Conservation (phyloP, 805 yeast species). For the Henningerozyma blattae region DNA sequence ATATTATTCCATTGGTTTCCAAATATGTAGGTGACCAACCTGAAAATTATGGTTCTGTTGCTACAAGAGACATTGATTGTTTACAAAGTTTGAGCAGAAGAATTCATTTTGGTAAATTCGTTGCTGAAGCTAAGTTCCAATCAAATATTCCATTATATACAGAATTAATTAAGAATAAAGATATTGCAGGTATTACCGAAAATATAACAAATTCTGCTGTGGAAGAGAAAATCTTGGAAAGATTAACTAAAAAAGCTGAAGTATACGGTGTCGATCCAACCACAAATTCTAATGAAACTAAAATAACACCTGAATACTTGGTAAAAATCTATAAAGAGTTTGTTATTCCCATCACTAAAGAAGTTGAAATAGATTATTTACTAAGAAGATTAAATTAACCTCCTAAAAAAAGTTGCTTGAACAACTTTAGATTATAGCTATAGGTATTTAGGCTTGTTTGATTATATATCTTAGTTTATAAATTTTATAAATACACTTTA, state of each 20-base stretch:
- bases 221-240: constrained; percentile 68
- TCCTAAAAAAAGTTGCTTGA: not conserved
- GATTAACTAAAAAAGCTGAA: constrained; percentile 71
- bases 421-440: not conserved
- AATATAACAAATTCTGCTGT: constrained; percentile 83
- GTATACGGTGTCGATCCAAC: constrained; percentile 86
- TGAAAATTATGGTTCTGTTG: constrained; percentile 82
- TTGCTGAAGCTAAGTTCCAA: constrained; percentile 87
- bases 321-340: constrained; percentile 76
- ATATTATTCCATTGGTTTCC: constrained; percentile 67
- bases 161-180: constrained; percentile 50
- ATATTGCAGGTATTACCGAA: constrained; percentile 59
- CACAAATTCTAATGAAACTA: constrained; percentile 57
- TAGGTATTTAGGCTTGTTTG: not conserved
- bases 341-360: constrained; percentile 88
- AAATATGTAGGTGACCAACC: constrained; percentile 58
- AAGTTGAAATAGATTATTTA: constrained; percentile 88
- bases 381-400: constrained; percentile 59
- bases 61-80: constrained; percentile 73
- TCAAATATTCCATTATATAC: constrained; percentile 53
- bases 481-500: too few species aligned
- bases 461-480: not conserved
- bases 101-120: constrained; percentile 94
- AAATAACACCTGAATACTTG: constrained; percentile 71
- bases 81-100: constrained; percentile 83